Evolutionary conservation across 2,329 filamentous ascomycete species (phyloP).

Genomic region (Penicillium brasilianum): DNA sequence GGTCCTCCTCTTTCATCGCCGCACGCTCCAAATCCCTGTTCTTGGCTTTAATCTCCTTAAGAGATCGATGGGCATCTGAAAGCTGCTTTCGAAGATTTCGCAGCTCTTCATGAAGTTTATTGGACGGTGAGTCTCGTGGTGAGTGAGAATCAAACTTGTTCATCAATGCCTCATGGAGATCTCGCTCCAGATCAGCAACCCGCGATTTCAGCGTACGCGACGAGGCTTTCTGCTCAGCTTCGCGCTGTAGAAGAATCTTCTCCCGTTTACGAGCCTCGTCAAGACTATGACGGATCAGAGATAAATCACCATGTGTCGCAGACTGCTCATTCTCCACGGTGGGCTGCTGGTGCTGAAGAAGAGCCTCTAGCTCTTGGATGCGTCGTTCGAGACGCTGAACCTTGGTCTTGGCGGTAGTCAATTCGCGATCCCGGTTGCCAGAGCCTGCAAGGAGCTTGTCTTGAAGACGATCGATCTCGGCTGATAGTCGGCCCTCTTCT

Average conservation of each 20-base stretch:
- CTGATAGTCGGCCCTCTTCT: slow-evolving; percentile 66
- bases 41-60: slow-evolving; percentile 61
- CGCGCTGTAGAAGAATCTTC: slow-evolving; percentile 67
- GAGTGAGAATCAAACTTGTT: slow-evolving; percentile 59
- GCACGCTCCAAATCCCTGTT: slow-evolving; percentile 59
- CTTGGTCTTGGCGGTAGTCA: slow-evolving; percentile 61
- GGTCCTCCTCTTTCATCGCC: slow-evolving; percentile 50
- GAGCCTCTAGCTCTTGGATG: slow-evolving; percentile 55
- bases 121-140: slow-evolving; percentile 56
- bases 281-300: slow-evolving; percentile 66
- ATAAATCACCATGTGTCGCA: slow-evolving; percentile 56
- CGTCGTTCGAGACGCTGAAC: slow-evolving; percentile 68
- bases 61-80: slow-evolving; percentile 62
- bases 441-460: slow-evolving; percentile 54
- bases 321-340: slow-evolving; percentile 40
- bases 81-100: slow-evolving; percentile 66
- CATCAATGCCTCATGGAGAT: slow-evolving; percentile 65
- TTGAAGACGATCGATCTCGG: slow-evolving; percentile 56
- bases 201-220: slow-evolving; percentile 68
- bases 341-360: slow-evolving; percentile 63
- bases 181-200: slow-evolving; percentile 69
- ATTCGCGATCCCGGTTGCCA: slow-evolving; percentile 54
- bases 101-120: slow-evolving; percentile 58
- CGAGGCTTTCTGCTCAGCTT: slow-evolving; percentile 65
- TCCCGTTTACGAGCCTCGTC: slow-evolving; percentile 69